Percentiles rank a stretch among this genome's conserved stretches.
These are phyloP conservation scores for Botrytis paeoniae DNA, from an alignment of 2,329 filamentous ascomycete genomes.

Conservation along the genomic window DNA sequence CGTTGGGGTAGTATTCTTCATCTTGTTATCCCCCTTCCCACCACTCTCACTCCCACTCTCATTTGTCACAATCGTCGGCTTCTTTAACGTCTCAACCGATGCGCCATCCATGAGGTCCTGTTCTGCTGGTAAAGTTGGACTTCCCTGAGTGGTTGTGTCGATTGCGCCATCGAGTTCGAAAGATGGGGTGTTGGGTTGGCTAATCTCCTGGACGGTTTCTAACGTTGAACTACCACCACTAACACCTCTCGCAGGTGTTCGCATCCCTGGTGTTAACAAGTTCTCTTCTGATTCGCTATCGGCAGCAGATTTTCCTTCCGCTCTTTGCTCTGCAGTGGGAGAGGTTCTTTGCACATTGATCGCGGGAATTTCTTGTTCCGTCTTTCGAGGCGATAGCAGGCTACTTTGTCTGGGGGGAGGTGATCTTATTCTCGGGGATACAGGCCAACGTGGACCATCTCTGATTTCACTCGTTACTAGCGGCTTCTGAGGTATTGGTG, in stretches of 20 bases:
- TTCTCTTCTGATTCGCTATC: slow-evolving; percentile 35
- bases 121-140: slow-evolving; percentile 48
- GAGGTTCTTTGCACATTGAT: slow-evolving; percentile 52
- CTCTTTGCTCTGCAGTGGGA: slow-evolving; percentile 42
- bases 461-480: slow-evolving; percentile 48
- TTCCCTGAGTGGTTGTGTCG: slow-evolving; percentile 46
- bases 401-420: slow-evolving; percentile 62
- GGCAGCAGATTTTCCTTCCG: slow-evolving; percentile 27
- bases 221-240: slow-evolving; percentile 61
- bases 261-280: slow-evolving; percentile 46
- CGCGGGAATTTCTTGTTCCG: slow-evolving; percentile 49
- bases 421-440: slow-evolving; percentile 74
- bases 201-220: slow-evolving; percentile 90
- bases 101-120: slow-evolving; percentile 36
- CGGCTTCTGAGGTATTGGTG: slow-evolving; percentile 63
- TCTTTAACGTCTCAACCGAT: slow-evolving; percentile 43
- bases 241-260: slow-evolving; percentile 58
- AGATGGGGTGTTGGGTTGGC: slow-evolving; percentile 68
- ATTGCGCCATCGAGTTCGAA: slow-evolving; percentile 47
- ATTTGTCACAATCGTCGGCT: slow-evolving; percentile 44
- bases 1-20: slow-evolving; percentile 40
- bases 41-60: slow-evolving; percentile 68
- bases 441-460: slow-evolving; percentile 67
- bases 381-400: slow-evolving; percentile 45
- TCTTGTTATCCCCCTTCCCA: slow-evolving; percentile 48